Evolutionary conservation across 495 filamentous ascomycete genomes (phyloP).

Genomic region (Xylaria grammica): DNA sequence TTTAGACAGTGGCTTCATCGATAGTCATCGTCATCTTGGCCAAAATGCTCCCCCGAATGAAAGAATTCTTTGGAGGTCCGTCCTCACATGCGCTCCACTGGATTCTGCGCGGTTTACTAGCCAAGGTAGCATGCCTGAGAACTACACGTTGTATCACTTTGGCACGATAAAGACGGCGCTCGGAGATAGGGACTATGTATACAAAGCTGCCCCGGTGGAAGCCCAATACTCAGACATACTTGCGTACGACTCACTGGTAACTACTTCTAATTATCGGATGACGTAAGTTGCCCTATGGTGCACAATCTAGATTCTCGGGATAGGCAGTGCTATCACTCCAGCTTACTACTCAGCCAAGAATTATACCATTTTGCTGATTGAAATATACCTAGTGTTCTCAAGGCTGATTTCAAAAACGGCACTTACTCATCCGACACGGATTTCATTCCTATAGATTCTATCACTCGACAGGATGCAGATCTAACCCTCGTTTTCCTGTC

Average conservation of each 20-base stretch:
- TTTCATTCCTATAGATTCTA: background rate
- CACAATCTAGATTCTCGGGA: no score
- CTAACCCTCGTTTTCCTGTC: constrained; percentile 3
- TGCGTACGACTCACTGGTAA: no score
- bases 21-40: constrained; percentile 4
- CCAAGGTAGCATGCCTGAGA: no score
- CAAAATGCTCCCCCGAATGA: constrained; percentile 9
- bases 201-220: no score
- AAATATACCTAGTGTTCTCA: no score
- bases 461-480: constrained; percentile 9
- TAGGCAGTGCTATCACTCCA: no score
- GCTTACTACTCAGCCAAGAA: no score
- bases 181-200: no score
- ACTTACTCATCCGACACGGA: background rate
- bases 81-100: constrained; percentile 10
- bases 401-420: constrained; percentile 4
- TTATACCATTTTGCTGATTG: background rate
- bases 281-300: no score
- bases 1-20: constrained; percentile 6
- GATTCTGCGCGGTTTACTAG: background rate
- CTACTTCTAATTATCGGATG: no score
- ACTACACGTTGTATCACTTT: constrained; percentile 2
- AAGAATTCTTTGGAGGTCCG: constrained; percentile 7
- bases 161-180: no score
- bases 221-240: no score